Conservation (phyloP, 495 filamentous ascomycete species). For the Amorphotheca resinae region DNA sequence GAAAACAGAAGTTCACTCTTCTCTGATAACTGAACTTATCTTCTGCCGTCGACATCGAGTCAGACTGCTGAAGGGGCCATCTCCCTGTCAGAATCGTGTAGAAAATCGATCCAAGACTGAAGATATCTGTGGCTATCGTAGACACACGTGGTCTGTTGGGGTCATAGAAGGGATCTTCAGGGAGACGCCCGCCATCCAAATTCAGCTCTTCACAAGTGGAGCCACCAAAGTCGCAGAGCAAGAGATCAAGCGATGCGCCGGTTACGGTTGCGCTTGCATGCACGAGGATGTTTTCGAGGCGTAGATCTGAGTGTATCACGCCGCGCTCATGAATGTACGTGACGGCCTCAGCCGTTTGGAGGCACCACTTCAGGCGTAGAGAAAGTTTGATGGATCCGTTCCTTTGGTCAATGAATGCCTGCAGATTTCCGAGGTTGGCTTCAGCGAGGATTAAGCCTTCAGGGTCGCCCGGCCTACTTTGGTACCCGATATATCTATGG, state of each 20-base stretch:
- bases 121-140: conserved; percentile 20
- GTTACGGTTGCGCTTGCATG: conserved; percentile 12
- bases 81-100: conserved; percentile 25
- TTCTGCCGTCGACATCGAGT: neutral
- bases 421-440: neutral
- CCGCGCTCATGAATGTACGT: conserved; percentile 69
- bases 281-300: conserved; percentile 86
- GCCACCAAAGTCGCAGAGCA: conserved; percentile 23
- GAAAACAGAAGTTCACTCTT: conserved; percentile 2
- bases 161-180: conserved; percentile 21
- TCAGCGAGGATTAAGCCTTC: neutral
- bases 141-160: conserved; percentile 13
- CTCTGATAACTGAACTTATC: conserved; percentile 2
- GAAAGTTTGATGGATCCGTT: neutral
- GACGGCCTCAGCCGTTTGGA: conserved; percentile 39
- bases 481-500: no score
- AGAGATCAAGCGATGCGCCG: conserved; percentile 16
- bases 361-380: conserved; percentile 12
- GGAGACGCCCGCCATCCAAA: conserved; percentile 18
- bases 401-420: neutral
- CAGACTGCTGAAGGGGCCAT: conserved; percentile 19
- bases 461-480: no score
- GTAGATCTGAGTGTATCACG: conserved; percentile 82
- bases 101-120: conserved; percentile 23
- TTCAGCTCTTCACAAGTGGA: conserved; percentile 19